Base-by-base conservation (phyloP, 2,329 filamentous ascomycete genomes). In the Rutstroemia sp. region DNA sequence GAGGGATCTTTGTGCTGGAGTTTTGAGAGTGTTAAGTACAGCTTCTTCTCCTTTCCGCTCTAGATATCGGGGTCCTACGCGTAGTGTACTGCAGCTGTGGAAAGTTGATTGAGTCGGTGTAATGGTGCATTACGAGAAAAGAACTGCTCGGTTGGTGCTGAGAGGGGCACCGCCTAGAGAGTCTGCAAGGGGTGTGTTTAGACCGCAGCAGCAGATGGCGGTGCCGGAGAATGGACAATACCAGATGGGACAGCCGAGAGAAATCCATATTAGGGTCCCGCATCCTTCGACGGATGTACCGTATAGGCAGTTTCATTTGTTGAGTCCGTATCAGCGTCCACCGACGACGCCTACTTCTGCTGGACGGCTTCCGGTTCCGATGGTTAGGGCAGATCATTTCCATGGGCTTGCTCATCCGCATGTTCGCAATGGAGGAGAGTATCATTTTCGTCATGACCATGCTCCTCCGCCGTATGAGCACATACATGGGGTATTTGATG, bases 81-180 rank as follows among this genome's bases (percentile, higher is more conserved):
- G 42, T 7, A 19, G 9, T n/a, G 19, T 19, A 38, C 30, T 53
- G 12, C 14, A 16, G 10, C 30, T 34, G 9, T 12, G 19, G 14
- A n/a, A 48, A 40, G 23, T 14, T 14, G 5, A n/a, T 42, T 42
- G 39, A 30, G 3, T 21, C 8, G n/a, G n/a, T 19, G 25, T n/a
- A 21, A 34, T 54, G 51, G 51, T 54, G 16, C 17, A 54, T 30
- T 54, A 54, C 48, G 51, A 54, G 44, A 44, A 54, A 14, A 54
- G 51, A 54, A 54, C 47, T 23, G 30, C 51, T 12, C 45, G 51
- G 19, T 21, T 54, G n/a, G 51, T 54, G 21, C 44, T 54, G 7
- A 54, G 51, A 30, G 39, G 48, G n/a, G 21, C 12, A 10, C 34
- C 30, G 9, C n/a, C 34, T 27, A 30, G 51, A 49, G 34, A 49